phyloP scores from a whole-genome alignment of 495 filamentous ascomycete genomes.

The Cercophora samala region DNA sequence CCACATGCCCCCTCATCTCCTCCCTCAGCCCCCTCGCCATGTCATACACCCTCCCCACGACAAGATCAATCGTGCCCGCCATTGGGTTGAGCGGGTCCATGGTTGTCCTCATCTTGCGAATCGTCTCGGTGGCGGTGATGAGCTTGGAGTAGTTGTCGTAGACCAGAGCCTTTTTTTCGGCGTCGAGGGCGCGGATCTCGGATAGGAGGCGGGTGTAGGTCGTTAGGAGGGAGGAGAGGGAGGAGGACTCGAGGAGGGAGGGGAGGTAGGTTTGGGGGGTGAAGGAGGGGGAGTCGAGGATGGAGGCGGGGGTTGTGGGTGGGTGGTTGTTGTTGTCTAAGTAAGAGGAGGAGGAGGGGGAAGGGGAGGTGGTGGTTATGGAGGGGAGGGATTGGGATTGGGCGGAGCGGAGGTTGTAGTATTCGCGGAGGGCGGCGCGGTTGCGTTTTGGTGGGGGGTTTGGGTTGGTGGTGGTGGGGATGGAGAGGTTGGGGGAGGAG shows the following conservation, averaged over 20 bases:
- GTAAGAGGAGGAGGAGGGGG: conserved; percentile 32
- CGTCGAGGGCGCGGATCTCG: conserved; percentile 86
- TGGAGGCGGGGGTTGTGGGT: conserved; percentile 39
- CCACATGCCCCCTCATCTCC: conserved; percentile 45
- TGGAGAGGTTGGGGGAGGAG: conserved; percentile 37
- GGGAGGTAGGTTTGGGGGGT: conserved; percentile 57
- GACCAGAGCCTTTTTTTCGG: conserved; percentile 92
- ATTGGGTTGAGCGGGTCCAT: conserved; percentile 72
- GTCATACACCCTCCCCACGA: conserved; percentile 78
- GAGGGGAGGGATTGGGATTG: neutral
- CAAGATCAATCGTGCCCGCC: conserved; percentile 68
- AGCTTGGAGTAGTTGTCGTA: conserved; percentile 98
- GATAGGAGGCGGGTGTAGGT: conserved; percentile 61
- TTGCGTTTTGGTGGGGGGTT: conserved; percentile 41
- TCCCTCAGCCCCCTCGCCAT: conserved; percentile 63
- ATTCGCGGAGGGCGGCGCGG: conserved; percentile 84
- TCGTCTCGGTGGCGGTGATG: conserved; percentile 92
- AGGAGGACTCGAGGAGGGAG: conserved; percentile 59
- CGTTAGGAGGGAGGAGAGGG: conserved; percentile 60
- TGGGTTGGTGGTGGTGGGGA: conserved; percentile 42
- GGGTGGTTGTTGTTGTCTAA: conserved; percentile 33
- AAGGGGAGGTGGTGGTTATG: conserved; percentile 26
- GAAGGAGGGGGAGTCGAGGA: conserved; percentile 59
- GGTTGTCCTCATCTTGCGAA: conserved; percentile 69
- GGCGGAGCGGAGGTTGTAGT: conserved; percentile 66